phyloP scores from a whole-genome alignment of 805 yeast species.

The Suhomyces canberraensis region DNA sequence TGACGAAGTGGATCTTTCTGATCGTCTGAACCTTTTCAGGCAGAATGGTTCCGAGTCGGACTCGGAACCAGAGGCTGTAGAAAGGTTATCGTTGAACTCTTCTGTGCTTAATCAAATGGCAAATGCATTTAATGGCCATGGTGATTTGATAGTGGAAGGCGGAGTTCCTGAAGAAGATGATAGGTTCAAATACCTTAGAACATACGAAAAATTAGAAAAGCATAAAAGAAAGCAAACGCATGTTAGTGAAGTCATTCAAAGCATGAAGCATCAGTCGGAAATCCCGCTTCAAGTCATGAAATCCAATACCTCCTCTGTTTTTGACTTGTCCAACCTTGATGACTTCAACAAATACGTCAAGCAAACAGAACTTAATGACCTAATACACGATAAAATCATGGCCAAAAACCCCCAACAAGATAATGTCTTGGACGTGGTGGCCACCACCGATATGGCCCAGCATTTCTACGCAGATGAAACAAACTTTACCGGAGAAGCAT shows the following conservation, averaged over 20 bases:
- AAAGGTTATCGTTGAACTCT: constrained; percentile 18
- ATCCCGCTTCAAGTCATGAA: constrained; percentile 10
- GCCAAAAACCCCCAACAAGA: constrained; percentile 11
- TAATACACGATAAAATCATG: constrained; percentile 20
- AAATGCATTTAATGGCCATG: constrained; percentile 3
- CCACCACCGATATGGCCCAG: constrained; percentile 21
- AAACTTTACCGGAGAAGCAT: constrained; percentile 9
- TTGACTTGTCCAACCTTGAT: constrained; percentile 29
- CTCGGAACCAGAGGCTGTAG: neutral
- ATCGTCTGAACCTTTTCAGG: constrained; percentile 11
- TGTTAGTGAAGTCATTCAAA: constrained; percentile 3
- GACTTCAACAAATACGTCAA: constrained; percentile 34
- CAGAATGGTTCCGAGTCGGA: constrained; percentile 16
- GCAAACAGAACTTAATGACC: constrained; percentile 33
- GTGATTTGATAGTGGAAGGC: neutral
- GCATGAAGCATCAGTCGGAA: constrained; percentile 9
- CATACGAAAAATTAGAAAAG: constrained; percentile 20
- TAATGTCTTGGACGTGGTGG: constrained; percentile 25
- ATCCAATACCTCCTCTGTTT: constrained; percentile 19
- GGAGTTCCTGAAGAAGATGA: constrained; percentile 9
- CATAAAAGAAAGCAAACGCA: constrained; percentile 5
- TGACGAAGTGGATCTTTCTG: constrained; percentile 11
- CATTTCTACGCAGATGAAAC: constrained; percentile 23
- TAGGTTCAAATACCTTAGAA: constrained; percentile 25
- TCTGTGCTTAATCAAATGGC: constrained; percentile 22